Percentiles rank a stretch among this genome's conserved stretches.
Evolutionary conservation across 2,329 filamentous ascomycete genomes (phyloP).

Genomic region (Aspergillus fumigatiaffinis): DNA sequence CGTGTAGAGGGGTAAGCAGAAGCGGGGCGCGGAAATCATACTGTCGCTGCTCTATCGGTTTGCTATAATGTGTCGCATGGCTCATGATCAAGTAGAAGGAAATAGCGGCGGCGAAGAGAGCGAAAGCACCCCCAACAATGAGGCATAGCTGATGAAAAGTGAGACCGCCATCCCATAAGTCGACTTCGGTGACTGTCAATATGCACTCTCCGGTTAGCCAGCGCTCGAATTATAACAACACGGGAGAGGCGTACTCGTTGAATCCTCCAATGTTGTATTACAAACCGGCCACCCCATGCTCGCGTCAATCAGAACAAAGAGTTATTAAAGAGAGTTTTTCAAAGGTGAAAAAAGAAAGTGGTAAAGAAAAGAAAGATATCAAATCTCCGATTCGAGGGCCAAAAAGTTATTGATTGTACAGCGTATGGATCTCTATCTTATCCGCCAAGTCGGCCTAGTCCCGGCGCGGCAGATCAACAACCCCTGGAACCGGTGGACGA

Average conservation of each 20-base stretch:
- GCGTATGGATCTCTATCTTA: slow-evolving; percentile 15
- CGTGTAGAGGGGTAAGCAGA: neutral
- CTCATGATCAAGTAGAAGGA: slow-evolving; percentile 53
- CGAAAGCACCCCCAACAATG: slow-evolving; percentile 52
- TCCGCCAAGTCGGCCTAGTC: slow-evolving; percentile 7
- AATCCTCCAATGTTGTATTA: slow-evolving; percentile 48
- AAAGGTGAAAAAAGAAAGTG: slow-evolving; percentile 2
- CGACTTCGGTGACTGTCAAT: slow-evolving; percentile 42
- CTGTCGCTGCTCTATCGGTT: slow-evolving; percentile 59
- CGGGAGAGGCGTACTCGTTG: slow-evolving; percentile 34
- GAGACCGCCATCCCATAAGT: slow-evolving; percentile 49
- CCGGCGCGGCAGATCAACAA: slow-evolving; percentile 14
- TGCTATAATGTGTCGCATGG: slow-evolving; percentile 59
- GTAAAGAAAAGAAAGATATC: slow-evolving; percentile 9
- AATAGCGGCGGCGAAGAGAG: slow-evolving; percentile 47
- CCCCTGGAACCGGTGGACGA: slow-evolving; percentile 1
- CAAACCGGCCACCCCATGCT: slow-evolving; percentile 46
- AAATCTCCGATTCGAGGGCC: neutral
- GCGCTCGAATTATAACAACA: neutral
- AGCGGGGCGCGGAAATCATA: slow-evolving; percentile 28
- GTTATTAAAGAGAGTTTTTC: slow-evolving; percentile 2
- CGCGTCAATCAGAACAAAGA: slow-evolving; percentile 9
- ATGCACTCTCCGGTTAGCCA: slow-evolving; percentile 8
- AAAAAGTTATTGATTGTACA: slow-evolving; percentile 2
- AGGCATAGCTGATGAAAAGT: slow-evolving; percentile 57